Evolutionary conservation across 2,329 filamentous ascomycete genomes (phyloP), one percentile per base, ranked within the genome.

Genomic region (Talaromyces albobiverticillius): DNA sequence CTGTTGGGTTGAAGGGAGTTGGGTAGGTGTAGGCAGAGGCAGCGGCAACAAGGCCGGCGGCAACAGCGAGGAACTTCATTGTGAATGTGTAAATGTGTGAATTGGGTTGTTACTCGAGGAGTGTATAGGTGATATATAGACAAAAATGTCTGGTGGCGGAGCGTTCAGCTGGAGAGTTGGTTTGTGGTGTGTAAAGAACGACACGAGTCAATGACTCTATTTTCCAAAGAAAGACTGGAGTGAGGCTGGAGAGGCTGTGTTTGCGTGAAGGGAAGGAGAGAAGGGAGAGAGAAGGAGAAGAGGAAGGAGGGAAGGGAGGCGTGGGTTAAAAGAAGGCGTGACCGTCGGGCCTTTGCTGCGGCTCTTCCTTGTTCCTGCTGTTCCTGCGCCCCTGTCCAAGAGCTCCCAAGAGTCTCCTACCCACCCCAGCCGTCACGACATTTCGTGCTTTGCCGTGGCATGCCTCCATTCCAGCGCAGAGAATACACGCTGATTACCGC

Each of bases 41-140:
- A 47, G 71, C 54, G 60, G 71, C 71, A 58, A 63, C 66, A 50
- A 76, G 63, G 64, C 70, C 65, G 38, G 72, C 65, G 59, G 72
- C 60, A 46, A 67, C 59, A 43, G 64, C 60, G 60, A 69, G 62
- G 66, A 75, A 71, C 65, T 68, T 69, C 71, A 75, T 74, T 55
- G 61, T 72, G 60, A n/a, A 56, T 47, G 34, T 40, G 43, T 31
- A 36, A 26, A 36, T 43, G n/a, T 49, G 26, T 41, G 25, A 47
- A n/a, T n/a, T n/a, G n/a, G n/a, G n/a, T n/a, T n/a, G n/a, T n/a
- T n/a, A n/a, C n/a, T n/a, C n/a, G n/a, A n/a, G n/a, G n/a, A n/a
- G n/a, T n/a, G n/a, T n/a, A n/a, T n/a, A n/a, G 43, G 16, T 34
- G 7, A 26, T 32, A 11, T 14, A 41, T 25, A 25, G 26, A 23